A percentile compares a stretch with the other conserved stretches of the same genome.
Conservation (phyloP, 768 basidiomycete genomes). For the Rhodosporidiobolus odoratus region DNA sequence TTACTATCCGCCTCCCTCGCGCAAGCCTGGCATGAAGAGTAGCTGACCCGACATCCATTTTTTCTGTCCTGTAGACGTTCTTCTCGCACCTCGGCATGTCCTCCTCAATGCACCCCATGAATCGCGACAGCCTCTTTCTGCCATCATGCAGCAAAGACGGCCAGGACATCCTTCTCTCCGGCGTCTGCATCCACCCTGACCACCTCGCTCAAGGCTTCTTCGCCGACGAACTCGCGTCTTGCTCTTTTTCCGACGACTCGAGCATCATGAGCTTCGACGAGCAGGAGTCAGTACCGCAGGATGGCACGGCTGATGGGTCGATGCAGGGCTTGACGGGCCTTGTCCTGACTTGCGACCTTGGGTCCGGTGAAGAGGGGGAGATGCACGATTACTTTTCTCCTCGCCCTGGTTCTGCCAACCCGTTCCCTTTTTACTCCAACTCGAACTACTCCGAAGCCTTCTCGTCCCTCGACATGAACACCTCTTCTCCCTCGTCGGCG, state of each 20-base stretch:
- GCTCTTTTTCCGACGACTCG: slow-evolving; percentile 9
- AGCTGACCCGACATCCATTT: no score
- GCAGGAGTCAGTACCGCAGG: not conserved
- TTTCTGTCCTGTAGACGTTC: no score
- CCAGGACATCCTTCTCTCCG: slow-evolving; percentile 9
- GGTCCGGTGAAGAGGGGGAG: slow-evolving; percentile 5
- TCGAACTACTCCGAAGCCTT: slow-evolving; percentile 12
- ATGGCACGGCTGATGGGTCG: not conserved
- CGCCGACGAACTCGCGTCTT: slow-evolving; percentile 19
- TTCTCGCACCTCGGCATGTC: no score
- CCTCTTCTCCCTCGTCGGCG: slow-evolving; percentile 3
- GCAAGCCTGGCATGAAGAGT: no score
- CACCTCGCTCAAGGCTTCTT: slow-evolving; percentile 24
- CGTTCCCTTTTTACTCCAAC: slow-evolving; percentile 20
- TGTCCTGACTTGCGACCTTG: slow-evolving; percentile 2
- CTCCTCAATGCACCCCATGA: not conserved
- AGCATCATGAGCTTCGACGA: slow-evolving; percentile 24
- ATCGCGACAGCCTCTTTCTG: not conserved
- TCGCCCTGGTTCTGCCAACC: slow-evolving; percentile 10
- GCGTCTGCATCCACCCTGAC: slow-evolving; percentile 31
- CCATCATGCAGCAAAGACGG: not conserved
- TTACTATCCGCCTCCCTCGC: no score
- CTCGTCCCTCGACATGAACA: not conserved
- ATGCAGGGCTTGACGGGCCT: not conserved
- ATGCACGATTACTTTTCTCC: slow-evolving; percentile 24